phyloP scores from a whole-genome alignment of 1,284 basidiomycete species.

The Erythrobasidium hasegawianum region DNA sequence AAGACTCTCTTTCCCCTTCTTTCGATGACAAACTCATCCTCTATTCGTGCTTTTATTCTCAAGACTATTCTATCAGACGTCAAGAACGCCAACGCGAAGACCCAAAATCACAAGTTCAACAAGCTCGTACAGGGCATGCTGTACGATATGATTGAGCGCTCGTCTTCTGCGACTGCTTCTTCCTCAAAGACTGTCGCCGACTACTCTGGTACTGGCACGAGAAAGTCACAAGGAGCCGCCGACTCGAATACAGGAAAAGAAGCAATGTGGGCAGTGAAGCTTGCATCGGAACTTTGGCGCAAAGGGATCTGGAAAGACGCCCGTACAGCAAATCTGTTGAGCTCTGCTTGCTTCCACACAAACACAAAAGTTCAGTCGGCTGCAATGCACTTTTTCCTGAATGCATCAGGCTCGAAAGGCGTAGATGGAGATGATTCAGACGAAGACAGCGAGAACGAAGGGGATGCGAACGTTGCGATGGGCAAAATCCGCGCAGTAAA shows the following conservation, averaged over 20 bases:
- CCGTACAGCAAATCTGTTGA: slow-evolving; percentile 89
- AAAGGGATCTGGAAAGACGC: slow-evolving; percentile 90
- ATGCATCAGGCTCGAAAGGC: slow-evolving; percentile 55
- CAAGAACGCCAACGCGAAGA: slow-evolving; percentile 78
- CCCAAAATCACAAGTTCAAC: slow-evolving; percentile 94
- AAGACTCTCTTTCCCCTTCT: slow-evolving; percentile 89
- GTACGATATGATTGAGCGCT: slow-evolving; percentile 88
- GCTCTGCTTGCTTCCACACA: slow-evolving; percentile 89
- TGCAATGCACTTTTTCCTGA: slow-evolving; percentile 96
- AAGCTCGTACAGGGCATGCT: slow-evolving; percentile 93
- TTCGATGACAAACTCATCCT: slow-evolving; percentile 78
- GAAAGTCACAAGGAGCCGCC: slow-evolving; percentile 49
- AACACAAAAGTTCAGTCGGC: slow-evolving; percentile 91
- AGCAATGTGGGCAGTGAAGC: slow-evolving; percentile 94
- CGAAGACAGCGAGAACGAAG: slow-evolving; percentile 62
- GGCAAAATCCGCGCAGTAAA: slow-evolving; percentile 68
- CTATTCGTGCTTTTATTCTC: slow-evolving; percentile 80
- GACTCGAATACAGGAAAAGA: slow-evolving; percentile 63
- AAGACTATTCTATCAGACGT: slow-evolving; percentile 95
- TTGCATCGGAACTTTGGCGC: slow-evolving; percentile 91
- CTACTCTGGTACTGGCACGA: slow-evolving; percentile 30
- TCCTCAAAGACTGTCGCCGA: slow-evolving; percentile 7
- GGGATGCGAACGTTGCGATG: slow-evolving; percentile 61
- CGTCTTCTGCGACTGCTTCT: slow-evolving; percentile 15
- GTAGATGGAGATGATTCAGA: slow-evolving; percentile 54